Evolutionary conservation across 2,329 filamentous ascomycete genomes (phyloP), one percentile per base, ranked within the genome.

Genomic region (Clonostachys solani): DNA sequence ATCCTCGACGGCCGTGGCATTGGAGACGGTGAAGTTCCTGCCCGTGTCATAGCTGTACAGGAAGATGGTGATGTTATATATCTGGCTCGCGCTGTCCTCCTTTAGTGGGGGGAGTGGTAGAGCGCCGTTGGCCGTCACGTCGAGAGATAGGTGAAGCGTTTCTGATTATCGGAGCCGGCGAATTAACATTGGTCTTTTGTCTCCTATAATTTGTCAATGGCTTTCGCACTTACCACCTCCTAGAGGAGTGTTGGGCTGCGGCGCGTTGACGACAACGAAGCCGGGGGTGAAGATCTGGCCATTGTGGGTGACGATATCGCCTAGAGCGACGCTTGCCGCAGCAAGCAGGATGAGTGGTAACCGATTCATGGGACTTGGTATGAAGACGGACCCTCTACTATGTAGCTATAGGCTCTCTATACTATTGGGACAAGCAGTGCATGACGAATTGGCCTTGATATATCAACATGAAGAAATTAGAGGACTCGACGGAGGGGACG

Each of bases 221-320:
- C 5, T 5, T 13, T 42, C 40, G 1, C 40, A 69, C 77, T 57
- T 62, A 81, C 81, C 75, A 63, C 82, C 82, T 50, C 83, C 83
- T 35, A 84, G 60, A 1, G 83, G 81, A 12, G 82, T 85, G 44
- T 77, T 75, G 6, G 82, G 82, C 51, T 86, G 82, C 12, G 82
- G 82, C 33, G 84, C 75, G 62, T 87, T 77, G 35, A 88, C 67
- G 47, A 88, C 77, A 19, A 77, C 83, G 47, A 88, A 75, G 0
- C 85, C 84, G 1, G 84, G 84, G 0, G 84, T 89, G 56, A 78
- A 87, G 46, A 89, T 78, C 55, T 88, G 83, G 15, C 84, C 84
- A 54, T 80, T 80, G 18, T 80, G 65, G 45, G 76, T 80, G 55
- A 86, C 85, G 50, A 73, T 68, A 40, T 65, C 58, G 6, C 68